phyloP scores from a whole-genome alignment of 768 basidiomycete species.

The Psilocybe cyanescens region DNA sequence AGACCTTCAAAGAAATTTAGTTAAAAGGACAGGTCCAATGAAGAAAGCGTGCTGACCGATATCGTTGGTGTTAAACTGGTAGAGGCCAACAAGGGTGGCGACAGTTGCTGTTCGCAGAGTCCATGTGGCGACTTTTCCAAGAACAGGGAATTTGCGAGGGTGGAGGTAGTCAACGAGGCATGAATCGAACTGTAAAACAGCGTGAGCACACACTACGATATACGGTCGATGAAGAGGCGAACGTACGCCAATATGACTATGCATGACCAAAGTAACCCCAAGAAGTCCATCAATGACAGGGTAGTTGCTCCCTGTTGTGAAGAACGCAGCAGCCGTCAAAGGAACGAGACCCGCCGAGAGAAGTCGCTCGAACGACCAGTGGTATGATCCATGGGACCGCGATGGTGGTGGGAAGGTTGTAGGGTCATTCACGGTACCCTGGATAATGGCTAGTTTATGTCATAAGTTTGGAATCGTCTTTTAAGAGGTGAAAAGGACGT shows the following conservation, averaged over 20 bases:
- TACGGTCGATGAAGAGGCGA: background rate
- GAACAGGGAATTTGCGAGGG: conserved; percentile 87
- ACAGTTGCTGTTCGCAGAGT: conserved; percentile 74
- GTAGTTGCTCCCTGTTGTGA: conserved; percentile 72
- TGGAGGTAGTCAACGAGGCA: conserved; percentile 90
- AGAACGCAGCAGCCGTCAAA: conserved; percentile 85
- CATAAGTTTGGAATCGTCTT: background rate
- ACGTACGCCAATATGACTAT: conserved; percentile 94
- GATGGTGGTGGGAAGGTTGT: conserved; percentile 85
- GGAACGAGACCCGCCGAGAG: conserved; percentile 89
- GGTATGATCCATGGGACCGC: conserved; percentile 87
- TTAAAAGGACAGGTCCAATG: background rate
- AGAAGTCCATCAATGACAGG: conserved; percentile 91
- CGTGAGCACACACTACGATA: background rate
- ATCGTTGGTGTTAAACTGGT: conserved; percentile 99
- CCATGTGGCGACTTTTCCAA: conserved; percentile 79
- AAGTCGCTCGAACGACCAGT: conserved; percentile 91
- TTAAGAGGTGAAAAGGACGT: conserved; percentile 31
- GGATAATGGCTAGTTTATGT: conserved; percentile 66
- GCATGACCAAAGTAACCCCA: conserved; percentile 86
- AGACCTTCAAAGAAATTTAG: conserved; percentile 54
- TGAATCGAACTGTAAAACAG: conserved; percentile 64
- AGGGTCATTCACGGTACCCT: conserved; percentile 95
- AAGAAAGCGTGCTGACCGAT: conserved; percentile 61
- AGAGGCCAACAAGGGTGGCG: conserved; percentile 86